Percentiles rank a stretch among this genome's conserved stretches.
phyloP scores from a whole-genome alignment of 2,329 filamentous ascomycete genomes.

The Talaromyces sp. region DNA sequence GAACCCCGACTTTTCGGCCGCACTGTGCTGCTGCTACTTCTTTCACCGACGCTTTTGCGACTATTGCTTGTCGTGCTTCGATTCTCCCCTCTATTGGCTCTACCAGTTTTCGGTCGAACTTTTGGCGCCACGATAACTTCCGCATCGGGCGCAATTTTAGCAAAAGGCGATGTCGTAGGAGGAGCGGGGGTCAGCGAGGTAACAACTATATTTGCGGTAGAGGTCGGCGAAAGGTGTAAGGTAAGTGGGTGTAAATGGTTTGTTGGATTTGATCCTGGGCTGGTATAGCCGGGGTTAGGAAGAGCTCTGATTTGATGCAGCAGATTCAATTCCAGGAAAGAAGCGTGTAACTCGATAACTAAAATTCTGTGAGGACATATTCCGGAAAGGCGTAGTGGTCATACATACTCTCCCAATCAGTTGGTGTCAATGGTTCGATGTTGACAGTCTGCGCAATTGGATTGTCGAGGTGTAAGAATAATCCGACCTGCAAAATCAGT shows the following conservation, averaged over 20 bases:
- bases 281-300: constrained; percentile 71
- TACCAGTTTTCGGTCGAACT: constrained; percentile 67
- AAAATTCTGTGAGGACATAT: constrained; percentile 10
- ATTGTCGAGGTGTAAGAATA: constrained; percentile 79
- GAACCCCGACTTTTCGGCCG: constrained; percentile 57
- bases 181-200: constrained; percentile 76
- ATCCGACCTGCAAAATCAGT: constrained; percentile 48
- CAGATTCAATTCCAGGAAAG: constrained; percentile 90
- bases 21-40: constrained; percentile 70
- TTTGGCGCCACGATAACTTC: constrained; percentile 98
- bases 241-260: constrained; percentile 74
- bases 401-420: constrained; percentile 83
- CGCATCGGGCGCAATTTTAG: constrained; percentile 88
- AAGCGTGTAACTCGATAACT: constrained; percentile 93
- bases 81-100: constrained; percentile 77
- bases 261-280: constrained; percentile 48
- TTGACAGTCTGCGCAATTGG: constrained; percentile 90
- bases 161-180: constrained; percentile 68
- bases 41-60: constrained; percentile 66
- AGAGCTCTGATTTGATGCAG: constrained; percentile 88
- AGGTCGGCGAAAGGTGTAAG: constrained; percentile 89
- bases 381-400: not conserved
- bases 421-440: constrained; percentile 90
- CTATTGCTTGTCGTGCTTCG: constrained; percentile 67
- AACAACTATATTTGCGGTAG: constrained; percentile 86